phyloP scores from a whole-genome alignment of 805 yeast genomes.

The Ogataea allantospora region DNA sequence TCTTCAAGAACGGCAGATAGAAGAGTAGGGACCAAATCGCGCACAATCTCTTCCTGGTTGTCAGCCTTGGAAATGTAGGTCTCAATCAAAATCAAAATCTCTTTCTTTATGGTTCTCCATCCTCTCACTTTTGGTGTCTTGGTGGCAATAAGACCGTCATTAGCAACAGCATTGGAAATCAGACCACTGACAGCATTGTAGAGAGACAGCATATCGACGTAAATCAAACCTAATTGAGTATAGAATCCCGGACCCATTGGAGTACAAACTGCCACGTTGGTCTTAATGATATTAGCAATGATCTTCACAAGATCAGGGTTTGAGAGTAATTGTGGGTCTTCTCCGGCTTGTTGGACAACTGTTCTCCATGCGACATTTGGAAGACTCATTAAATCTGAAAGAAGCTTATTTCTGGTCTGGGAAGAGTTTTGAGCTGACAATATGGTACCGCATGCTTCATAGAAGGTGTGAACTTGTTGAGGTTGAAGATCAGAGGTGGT shows the following conservation, averaged over 20 bases:
- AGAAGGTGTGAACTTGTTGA: conserved; percentile 96
- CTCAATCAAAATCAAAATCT: conserved; percentile 83
- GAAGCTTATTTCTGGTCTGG: conserved; percentile 66
- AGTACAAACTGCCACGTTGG: conserved; percentile 93
- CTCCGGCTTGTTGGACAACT: conserved; percentile 79
- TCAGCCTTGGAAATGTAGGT: conserved; percentile 86
- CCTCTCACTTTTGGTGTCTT: conserved; percentile 95
- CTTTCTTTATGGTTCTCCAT: conserved; percentile 93
- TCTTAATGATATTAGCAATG: conserved; percentile 89
- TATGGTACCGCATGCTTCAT: conserved; percentile 95
- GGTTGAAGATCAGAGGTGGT: conserved; percentile 93
- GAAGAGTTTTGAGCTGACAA: conserved; percentile 80
- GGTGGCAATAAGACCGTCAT: conserved; percentile 84
- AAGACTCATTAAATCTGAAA: conserved; percentile 77
- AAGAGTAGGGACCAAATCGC: conserved; percentile 78
- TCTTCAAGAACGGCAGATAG: conserved; percentile 85
- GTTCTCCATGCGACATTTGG: conserved; percentile 96
- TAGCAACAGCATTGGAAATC: conserved; percentile 77
- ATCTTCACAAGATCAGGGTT: conserved; percentile 85
- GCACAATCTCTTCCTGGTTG: conserved; percentile 77
- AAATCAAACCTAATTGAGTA: conserved; percentile 82
- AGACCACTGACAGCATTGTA: conserved; percentile 85
- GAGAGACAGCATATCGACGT: conserved; percentile 83
- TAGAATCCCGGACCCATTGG: conserved; percentile 90
- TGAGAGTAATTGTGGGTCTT: conserved; percentile 74